These are phyloP conservation scores for Eucalyptus sp. DNA, from an alignment of 345 rosid species.

Conservation along the genomic window DNA sequence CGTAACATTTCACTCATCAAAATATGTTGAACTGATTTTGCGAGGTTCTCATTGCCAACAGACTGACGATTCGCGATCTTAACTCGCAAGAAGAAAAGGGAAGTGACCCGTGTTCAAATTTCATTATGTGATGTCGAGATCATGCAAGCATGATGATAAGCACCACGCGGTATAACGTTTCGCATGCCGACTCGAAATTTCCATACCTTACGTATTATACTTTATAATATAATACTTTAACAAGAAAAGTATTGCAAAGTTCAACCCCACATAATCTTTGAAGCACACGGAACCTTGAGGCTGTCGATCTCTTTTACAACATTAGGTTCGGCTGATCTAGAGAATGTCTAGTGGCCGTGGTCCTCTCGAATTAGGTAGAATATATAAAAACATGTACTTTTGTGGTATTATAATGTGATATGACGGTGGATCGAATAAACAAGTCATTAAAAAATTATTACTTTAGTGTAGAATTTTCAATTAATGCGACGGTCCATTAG, in stretches of 20 bases:
- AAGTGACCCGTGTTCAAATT: background rate
- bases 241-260: background rate
- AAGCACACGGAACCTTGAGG: background rate
- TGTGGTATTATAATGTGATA: background rate
- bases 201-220: background rate
- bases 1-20: background rate
- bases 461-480: background rate
- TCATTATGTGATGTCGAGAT: background rate
- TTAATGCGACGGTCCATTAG: background rate
- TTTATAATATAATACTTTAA: background rate
- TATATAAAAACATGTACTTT: background rate
- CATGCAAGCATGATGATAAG: background rate
- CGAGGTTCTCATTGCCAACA: background rate
- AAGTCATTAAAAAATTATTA: background rate
- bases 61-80: rapidly evolving
- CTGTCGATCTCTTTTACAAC: background rate
- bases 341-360: background rate
- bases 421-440: background rate
- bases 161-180: background rate
- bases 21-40: background rate
- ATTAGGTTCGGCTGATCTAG: background rate
- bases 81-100: background rate
- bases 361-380: background rate
- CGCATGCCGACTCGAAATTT: background rate
- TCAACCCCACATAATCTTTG: background rate